Percentiles rank a stretch among this genome's conserved stretches.
Conservation (phyloP, 345 rosid species). For the Iberis pinnata region DNA sequence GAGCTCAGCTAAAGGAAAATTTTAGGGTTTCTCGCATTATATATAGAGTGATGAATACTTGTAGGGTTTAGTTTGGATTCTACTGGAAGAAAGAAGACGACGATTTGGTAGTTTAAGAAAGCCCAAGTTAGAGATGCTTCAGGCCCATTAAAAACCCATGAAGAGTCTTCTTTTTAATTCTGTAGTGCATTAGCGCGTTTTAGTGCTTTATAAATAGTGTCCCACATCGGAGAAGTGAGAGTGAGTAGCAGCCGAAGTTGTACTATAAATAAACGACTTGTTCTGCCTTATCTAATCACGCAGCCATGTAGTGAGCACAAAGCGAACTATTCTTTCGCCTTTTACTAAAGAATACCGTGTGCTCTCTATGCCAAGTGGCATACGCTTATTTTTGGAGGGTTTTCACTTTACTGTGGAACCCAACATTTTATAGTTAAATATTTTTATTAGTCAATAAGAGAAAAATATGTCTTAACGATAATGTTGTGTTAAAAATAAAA, state of each 20-base stretch:
- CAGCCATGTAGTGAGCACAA: constrained; percentile 28
- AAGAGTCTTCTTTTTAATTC: neutral
- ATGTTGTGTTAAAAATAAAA: too few species aligned
- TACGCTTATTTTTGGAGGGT: constrained; percentile 35
- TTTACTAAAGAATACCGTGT: constrained; percentile 36
- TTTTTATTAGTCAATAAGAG: too few species aligned
- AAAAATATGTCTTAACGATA: too few species aligned
- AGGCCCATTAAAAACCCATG: constrained; percentile 14
- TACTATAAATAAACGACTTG: neutral
- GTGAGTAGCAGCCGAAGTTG: neutral
- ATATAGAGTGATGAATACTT: too few species aligned
- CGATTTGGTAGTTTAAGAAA: neutral
- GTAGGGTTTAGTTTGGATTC: too few species aligned
- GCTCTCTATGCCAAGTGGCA: constrained; percentile 26
- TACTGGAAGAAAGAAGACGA: neutral
- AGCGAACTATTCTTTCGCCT: constrained; percentile 36
- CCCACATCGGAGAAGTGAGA: constrained; percentile 12
- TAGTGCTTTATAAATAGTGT: neutral
- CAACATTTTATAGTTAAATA: neutral
- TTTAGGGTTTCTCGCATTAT: too few species aligned
- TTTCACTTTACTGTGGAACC: neutral
- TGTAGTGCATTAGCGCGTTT: too few species aligned
- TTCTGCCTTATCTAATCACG: neutral
- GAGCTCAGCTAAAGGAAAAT: too few species aligned
- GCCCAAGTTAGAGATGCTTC: neutral